phyloP scores from a whole-genome alignment of 495 filamentous ascomycete species.

The Talaromyces proteolyticus region DNA sequence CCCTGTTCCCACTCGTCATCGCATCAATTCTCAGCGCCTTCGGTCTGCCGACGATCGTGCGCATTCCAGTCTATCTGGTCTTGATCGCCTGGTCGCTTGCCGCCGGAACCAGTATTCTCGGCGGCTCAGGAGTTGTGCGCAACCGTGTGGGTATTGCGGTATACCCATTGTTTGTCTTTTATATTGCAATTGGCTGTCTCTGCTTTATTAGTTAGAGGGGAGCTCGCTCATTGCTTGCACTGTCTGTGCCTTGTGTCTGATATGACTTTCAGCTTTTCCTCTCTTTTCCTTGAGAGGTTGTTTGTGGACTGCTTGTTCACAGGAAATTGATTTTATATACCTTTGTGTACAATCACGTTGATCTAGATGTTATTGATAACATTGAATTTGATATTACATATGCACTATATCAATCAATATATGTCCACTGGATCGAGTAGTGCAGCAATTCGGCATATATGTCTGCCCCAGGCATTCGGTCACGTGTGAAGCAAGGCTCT shows the following conservation, averaged over 20 bases:
- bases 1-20: constrained; percentile 95
- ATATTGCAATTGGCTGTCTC: constrained; percentile 84
- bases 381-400: no score
- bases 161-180: constrained; percentile 94
- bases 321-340: no score
- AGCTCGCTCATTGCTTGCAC: neutral
- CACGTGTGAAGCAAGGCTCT: no score
- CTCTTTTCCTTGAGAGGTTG: neutral
- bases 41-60: constrained; percentile 63
- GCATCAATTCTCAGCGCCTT: constrained; percentile 85
- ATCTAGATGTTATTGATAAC: no score
- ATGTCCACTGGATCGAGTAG: no score
- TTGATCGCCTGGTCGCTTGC: constrained; percentile 89
- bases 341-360: no score
- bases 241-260: constrained; percentile 3
- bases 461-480: no score
- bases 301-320: no score
- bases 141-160: constrained; percentile 94
- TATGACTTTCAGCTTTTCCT: neutral
- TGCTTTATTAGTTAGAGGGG: constrained; percentile 82
- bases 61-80: constrained; percentile 85
- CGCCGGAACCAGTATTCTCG: constrained; percentile 91
- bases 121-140: constrained; percentile 89
- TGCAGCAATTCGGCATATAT: no score
- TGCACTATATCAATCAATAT: no score